Evolutionary conservation across 2,329 filamentous ascomycete species (phyloP).

Genomic region (Colletotrichum sp.): DNA sequence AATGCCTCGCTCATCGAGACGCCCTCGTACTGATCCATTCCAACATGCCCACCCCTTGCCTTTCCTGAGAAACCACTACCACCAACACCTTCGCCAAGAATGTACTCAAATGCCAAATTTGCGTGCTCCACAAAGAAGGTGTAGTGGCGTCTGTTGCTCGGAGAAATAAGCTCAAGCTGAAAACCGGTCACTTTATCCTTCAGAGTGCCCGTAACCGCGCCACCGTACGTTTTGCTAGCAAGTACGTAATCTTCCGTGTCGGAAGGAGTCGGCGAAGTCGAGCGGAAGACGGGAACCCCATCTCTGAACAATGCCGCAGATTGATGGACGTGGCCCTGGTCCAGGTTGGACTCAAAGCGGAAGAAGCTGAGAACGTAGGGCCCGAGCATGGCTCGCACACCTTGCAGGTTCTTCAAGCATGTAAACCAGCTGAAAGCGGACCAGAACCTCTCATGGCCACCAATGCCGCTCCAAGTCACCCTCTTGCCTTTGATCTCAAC

Average conservation of each 20-base stretch:
- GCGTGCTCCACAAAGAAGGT: background rate
- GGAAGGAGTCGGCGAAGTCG: background rate
- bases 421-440: background rate
- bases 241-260: background rate
- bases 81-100: slow-evolving; percentile 22
- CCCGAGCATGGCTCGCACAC: background rate
- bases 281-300: background rate
- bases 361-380: background rate
- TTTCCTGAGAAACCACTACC: slow-evolving; percentile 15
- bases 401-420: background rate
- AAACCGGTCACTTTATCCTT: slow-evolving; percentile 1
- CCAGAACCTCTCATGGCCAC: background rate
- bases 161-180: background rate
- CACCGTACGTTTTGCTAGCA: slow-evolving; percentile 21
- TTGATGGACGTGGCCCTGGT: background rate
- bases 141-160: background rate
- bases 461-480: background rate
- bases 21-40: slow-evolving; percentile 13
- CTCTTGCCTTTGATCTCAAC: background rate
- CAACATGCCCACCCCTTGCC: slow-evolving; percentile 12
- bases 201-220: slow-evolving; percentile 19
- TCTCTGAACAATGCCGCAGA: background rate
- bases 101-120: background rate
- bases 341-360: background rate
- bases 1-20: slow-evolving; percentile 19